A percentile compares a stretch with the other conserved stretches of the same genome.
phyloP scores from a whole-genome alignment of 2,329 filamentous ascomycete species.

The Penicillium psychrosexuale region DNA sequence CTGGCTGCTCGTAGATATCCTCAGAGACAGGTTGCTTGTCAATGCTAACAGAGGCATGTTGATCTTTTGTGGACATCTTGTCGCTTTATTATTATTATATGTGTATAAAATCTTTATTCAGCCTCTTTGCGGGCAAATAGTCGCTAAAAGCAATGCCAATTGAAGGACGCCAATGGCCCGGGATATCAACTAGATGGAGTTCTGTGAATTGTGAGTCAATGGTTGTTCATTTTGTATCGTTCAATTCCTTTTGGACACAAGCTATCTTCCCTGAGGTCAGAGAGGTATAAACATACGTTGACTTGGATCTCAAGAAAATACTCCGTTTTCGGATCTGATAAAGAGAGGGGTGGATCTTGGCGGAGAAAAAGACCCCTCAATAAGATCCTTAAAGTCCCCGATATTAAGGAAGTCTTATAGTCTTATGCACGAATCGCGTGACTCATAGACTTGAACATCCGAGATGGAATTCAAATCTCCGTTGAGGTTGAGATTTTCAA shows the following conservation, averaged over 20 bases:
- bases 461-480: not conserved
- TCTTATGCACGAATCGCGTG: not conserved
- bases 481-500: slow-evolving; percentile 15
- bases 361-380: not conserved
- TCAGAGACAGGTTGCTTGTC: slow-evolving; percentile 13
- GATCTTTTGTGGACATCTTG: slow-evolving; percentile 12
- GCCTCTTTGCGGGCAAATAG: not conserved
- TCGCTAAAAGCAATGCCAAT: not conserved
- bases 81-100: not conserved
- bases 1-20: slow-evolving; percentile 14
- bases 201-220: not conserved
- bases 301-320: not conserved
- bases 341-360: slow-evolving; percentile 13
- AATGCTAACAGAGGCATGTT: not conserved
- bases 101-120: not conserved
- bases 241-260: not conserved
- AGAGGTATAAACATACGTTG: not conserved
- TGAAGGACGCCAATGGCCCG: not conserved
- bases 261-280: not conserved
- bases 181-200: not conserved
- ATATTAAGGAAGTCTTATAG: not conserved
- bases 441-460: not conserved
- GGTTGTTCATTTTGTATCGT: not conserved
- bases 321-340: slow-evolving; percentile 22
- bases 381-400: not conserved